Base-by-base conservation (phyloP, 805 yeast genomes). In the Tetrapisispora phaffii region DNA sequence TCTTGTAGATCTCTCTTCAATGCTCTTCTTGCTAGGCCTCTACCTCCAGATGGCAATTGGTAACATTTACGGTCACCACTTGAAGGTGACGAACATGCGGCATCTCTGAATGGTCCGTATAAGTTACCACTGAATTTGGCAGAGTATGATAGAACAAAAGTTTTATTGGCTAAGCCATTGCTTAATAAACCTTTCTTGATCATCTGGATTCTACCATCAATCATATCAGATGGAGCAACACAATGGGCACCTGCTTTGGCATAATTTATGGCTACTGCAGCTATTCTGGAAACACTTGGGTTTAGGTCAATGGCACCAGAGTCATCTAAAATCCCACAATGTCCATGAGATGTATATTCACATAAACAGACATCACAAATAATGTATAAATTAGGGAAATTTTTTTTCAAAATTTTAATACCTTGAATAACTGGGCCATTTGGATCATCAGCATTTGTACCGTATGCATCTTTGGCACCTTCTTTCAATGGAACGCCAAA, bases 31-130 rank as follows among this genome's bases (percentile, higher is more conserved):
- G 97, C 98, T 46, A 93, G 73, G 0, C 98, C 98, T 40, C 85
- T 76, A 22, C 95, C 96, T 17, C 88, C 94, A 3, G 89, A 75
- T 9, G 98, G 98, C 48, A 93, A 73, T 69, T 93, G 98, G 66
- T 93, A 93, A 51, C 86, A 77, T 62, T 81, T 85, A 62, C 98
- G 78, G 65, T 93, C 97, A 44, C 98, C 98, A 48, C 77, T 73
- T 19, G 85, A 75, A 9, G 98, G 97, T 4, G 81, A 73, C 43
- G 95, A 83, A 32, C 94, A 93, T 3, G 97, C 98, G 38, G 97
- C 97, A 56, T 93, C 98, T 63, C 98, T 76, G 73, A 93, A 93
- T 4, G 98, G 98, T 1, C 98, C 98, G 62, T 93, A 93, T 41
- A 93, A 70, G 50, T 79, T 77, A 31, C 97, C 97, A 48, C 85